phyloP scores from a whole-genome alignment of 2,329 filamentous ascomycete species.

The Geosmithia putterillii region DNA sequence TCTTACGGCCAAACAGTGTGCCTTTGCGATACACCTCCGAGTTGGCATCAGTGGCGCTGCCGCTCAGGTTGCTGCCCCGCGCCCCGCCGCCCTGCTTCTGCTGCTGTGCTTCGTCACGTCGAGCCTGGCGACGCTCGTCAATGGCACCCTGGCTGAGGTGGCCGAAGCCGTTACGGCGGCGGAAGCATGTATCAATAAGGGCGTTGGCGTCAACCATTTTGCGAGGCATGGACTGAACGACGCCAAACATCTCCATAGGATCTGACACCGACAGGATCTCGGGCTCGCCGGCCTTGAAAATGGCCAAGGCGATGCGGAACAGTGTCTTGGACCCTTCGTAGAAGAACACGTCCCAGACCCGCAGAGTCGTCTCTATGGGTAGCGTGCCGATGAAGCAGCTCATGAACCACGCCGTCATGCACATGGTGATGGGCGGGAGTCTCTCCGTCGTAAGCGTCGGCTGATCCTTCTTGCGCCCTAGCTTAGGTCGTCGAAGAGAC shows the following conservation, averaged over 20 bases:
- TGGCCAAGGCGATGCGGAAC: constrained; percentile 79
- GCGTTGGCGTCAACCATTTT: constrained; percentile 70
- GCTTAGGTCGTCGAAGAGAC: constrained; percentile 21
- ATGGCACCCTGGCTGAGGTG: constrained; percentile 73
- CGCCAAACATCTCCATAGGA: constrained; percentile 91
- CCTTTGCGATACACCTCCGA: constrained; percentile 24
- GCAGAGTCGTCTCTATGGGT: constrained; percentile 80
- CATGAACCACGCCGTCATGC: constrained; percentile 97
- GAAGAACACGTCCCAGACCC: constrained; percentile 93
- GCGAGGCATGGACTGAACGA: constrained; percentile 79
- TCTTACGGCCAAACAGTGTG: constrained; percentile 32
- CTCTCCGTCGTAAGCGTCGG: constrained; percentile 33
- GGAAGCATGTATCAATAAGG: constrained; percentile 74
- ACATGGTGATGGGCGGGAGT: constrained; percentile 81
- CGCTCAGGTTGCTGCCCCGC: constrained; percentile 13
- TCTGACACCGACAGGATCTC: constrained; percentile 72
- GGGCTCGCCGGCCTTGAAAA: constrained; percentile 78
- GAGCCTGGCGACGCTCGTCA: constrained; percentile 61
- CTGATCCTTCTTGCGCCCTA: constrained; percentile 22
- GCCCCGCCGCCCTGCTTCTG: constrained; percentile 14
- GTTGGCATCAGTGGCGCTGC: constrained; percentile 17
- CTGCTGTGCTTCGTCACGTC: constrained; percentile 41
- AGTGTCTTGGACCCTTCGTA: constrained; percentile 91
- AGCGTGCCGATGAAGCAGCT: constrained; percentile 88
- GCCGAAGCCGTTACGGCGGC: constrained; percentile 66